Conservation (phyloP, 2,329 filamentous ascomycete species). For the Trichophyton simii region DNA sequence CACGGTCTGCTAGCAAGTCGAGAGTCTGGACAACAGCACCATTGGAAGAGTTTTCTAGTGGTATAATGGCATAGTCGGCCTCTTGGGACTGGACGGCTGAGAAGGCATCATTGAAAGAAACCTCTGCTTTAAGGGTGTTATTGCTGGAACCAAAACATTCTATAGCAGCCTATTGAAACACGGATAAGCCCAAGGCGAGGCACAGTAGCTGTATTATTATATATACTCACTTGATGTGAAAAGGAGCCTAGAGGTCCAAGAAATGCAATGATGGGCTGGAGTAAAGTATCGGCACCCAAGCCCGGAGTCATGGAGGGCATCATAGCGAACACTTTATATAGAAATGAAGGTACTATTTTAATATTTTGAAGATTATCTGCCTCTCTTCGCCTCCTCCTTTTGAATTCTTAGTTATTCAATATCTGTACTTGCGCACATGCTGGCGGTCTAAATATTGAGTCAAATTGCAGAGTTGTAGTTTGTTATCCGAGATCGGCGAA, state of each 20-base stretch:
- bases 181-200: not conserved
- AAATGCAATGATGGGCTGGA: conserved; percentile 37
- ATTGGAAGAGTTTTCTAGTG: conserved; percentile 93
- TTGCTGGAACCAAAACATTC: conserved; percentile 33
- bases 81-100: conserved; percentile 56
- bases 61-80: conserved; percentile 65
- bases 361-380: not conserved
- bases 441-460: not conserved
- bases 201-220: conserved; percentile 13
- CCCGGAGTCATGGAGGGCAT: not conserved
- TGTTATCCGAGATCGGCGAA: not conserved
- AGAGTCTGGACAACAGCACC: conserved; percentile 83
- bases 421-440: not conserved
- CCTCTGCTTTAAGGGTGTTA: conserved; percentile 22
- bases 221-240: conserved; percentile 49
- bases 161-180: conserved; percentile 40
- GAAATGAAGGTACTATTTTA: not conserved
- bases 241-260: conserved; percentile 54
- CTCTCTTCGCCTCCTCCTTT: too few species aligned
- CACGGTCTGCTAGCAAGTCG: conserved; percentile 71
- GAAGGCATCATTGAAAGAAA: conserved; percentile 55
- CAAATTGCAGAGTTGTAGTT: not conserved
- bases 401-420: not conserved
- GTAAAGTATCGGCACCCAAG: conserved; percentile 9
- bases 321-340: not conserved